Evolutionary conservation across 805 yeast species (phyloP), one percentile per base, ranked within the genome.

Genomic region (Metschnikowia proteae): DNA sequence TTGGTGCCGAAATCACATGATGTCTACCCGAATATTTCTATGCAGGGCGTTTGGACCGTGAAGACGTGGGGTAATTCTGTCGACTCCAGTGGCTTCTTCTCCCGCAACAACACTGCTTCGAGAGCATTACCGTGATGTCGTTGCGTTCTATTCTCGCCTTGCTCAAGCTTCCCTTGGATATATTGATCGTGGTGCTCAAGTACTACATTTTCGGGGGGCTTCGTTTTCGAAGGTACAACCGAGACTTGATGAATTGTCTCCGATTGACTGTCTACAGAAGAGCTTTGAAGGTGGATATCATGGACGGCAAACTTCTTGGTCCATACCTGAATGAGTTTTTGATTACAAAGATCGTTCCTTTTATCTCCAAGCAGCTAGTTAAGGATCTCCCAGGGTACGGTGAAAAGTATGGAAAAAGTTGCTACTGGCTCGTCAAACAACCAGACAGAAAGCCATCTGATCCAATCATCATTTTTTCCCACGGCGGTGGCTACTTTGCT

Each of bases 401-500:
- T 5, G 56, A 62, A 30, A 48, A 54, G 26, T 68, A 55, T 48
- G 70, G 66, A 49, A 53, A 52, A 8, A 58, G 66, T 45, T 60
- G 70, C 17, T 51, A 57, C 37, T 73, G 76, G 76, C 50, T 71
- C 11, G 67, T 57, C 5, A 64, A 63, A 46, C 63, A 62, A 45
- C 61, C 61, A 9, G 56, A 57, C 35, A 56, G 60, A 37, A 56
- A 55, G 5, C 48, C 59, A 1, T 47, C 46, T 1, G 71, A 65
- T 46, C 71, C 71, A 23, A 57, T 68, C 29, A 46, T 73, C 8
- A 50, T 73, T 17, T 73, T 59, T 40, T 50, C 60, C 6, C 77
- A 73, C 50, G 76, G 77, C 11, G 77, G 77, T 3, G 74, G 74
- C 6, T 71, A 60, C 53, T 65, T 60, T 42, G 51, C 68, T 37